Evolutionary conservation across 2,329 filamentous ascomycete species (phyloP).

Genomic region (Xylariaceae sp.): DNA sequence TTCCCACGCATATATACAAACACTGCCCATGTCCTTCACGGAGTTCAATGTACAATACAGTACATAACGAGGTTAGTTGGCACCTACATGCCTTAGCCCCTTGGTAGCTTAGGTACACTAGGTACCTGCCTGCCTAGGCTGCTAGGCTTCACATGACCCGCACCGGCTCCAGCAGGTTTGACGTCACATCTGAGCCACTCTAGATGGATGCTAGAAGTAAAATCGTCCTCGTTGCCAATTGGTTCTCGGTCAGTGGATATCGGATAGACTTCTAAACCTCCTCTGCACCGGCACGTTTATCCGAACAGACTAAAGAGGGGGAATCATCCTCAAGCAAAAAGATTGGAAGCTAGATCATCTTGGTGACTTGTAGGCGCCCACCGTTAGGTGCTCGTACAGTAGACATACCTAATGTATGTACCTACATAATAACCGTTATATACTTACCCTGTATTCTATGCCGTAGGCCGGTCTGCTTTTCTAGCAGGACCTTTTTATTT

Average conservation of each 20-base stretch:
- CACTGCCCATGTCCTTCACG: no score
- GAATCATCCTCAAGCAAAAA: background rate
- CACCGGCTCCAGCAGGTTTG: slow-evolving; percentile 2
- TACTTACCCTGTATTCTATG: no score
- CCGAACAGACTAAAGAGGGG: background rate
- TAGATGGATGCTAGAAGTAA: background rate
- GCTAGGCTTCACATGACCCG: slow-evolving; percentile 7
- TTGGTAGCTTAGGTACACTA: no score
- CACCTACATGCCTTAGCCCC: background rate
- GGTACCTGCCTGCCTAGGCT: no score
- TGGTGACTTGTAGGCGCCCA: background rate
- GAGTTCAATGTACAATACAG: no score
- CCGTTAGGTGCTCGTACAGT: background rate
- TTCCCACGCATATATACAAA: no score
- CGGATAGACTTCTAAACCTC: background rate
- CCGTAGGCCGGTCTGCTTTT: background rate
- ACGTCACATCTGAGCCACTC: slow-evolving; percentile 29
- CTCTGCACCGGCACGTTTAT: slow-evolving; percentile 10
- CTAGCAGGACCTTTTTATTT: no score
- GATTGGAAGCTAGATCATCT: background rate
- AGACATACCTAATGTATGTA: background rate
- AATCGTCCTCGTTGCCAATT: slow-evolving; percentile 9
- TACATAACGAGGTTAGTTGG: no score
- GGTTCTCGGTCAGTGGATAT: background rate
- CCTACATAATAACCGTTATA: background rate